Evolutionary conservation across 495 filamentous ascomycete genomes (phyloP), one percentile per base, ranked within the genome.

Genomic region (Aspergillus biplanus): DNA sequence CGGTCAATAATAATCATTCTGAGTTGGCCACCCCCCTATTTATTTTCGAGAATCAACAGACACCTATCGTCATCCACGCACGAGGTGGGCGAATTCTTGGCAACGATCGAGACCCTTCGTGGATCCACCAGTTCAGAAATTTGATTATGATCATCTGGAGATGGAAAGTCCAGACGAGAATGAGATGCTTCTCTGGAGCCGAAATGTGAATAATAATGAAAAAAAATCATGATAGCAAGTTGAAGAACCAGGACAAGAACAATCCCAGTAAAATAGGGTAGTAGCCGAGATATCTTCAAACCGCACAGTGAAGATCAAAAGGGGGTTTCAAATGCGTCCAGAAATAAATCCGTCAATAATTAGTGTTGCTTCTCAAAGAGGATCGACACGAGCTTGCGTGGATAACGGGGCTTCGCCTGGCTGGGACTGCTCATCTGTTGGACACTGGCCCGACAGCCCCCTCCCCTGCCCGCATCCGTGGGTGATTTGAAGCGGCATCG

Each of bases 301-400:
- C 21, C 21, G 21, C 21, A 27, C 21, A 27, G 21, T 27, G 21
- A 27, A 27, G 21, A 27, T 27, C 21, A 27, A 27, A 27, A 27
- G 21, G 21, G 39, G 39, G 39, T 4, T 44, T 15, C 11, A 44
- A 4, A 44, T 44, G 39, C n/a, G 4, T 12, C 39, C 11, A 7
- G 37, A 7, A 39, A 39, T 39, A 13, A 7, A 44, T 18, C 56
- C 44, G 35, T 16, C 44, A 44, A 33, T 59, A 33, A 48, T 16
- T n/a, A 12, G 31, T 18, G 42, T 46, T 44, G 56, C 47, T 58
- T 39, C 35, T 16, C 46, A 61, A 56, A 56, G 21, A 46, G 52
- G 68, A 71, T 71, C 68, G 63, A 57, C 68, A 54, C 21, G 16
- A 63, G 68, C 61, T 71, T 71, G 68, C 68, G 68, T 68, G 68